Base-by-base conservation (phyloP, 2,329 filamentous ascomycete genomes). In the Escovopsis weberi region DNA sequence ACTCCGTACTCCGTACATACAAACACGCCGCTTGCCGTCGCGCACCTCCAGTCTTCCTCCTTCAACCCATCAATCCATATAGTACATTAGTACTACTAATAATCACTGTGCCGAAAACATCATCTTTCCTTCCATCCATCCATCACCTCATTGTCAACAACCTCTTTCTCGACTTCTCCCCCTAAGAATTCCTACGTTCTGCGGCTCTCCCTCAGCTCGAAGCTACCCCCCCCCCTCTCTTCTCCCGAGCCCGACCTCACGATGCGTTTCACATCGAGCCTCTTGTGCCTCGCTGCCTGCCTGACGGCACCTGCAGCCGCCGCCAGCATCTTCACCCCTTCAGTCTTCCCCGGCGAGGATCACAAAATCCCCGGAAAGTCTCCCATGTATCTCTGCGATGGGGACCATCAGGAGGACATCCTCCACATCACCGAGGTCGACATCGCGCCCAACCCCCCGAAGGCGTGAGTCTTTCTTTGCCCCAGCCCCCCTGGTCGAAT, bases 391-490 rank as follows among this genome's bases (percentile, higher is more conserved):
- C 85, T 83, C 65, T 98, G 91, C 60, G 55, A 62, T 50, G 65
- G 67, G 45, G 72, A 84, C 48, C 83, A 85, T 45, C 62, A 64
- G 39, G 61, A 76, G 41, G 78, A 95, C 59, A 73, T 88, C 44
- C 68, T 95, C 51, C 65, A 68, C 37, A 87, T 98, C 55, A 69
- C 87, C 49, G 75, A 74, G 38, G 86, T 96, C 44, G 80, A 95
- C 55, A 65, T 98, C 44, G 58, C 63, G 33, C 91, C 91, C 12
- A 96, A 95, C 63, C 91, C 89, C 46, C 91, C 91, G 33, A 59
- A 75, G 58, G 71, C 87, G 89, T 96, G 78, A 40, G 51, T 41
- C 26, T 23, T 32, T 9, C 2, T 11, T 26, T 32, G n/a, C n/a
- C n/a, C n/a, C n/a, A n/a, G n/a, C n/a, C n/a, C n/a, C n/a, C n/a